Percentiles rank a stretch among this genome's conserved stretches.
phyloP scores from a whole-genome alignment of 2,329 filamentous ascomycete genomes.

The Conoideocrella luteorostrata region DNA sequence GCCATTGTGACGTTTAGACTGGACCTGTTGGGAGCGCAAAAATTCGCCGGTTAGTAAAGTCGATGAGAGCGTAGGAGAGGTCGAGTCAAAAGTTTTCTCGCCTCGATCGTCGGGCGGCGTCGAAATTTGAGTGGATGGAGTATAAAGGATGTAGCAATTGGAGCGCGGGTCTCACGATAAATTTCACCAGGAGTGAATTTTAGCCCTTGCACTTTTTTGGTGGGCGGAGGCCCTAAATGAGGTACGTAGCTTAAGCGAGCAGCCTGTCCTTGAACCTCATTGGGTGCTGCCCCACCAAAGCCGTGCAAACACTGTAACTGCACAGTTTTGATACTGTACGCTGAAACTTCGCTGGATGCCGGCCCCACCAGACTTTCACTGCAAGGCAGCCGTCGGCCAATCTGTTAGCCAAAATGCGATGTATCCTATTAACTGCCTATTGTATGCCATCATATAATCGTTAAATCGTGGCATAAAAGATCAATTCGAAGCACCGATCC shows the following conservation, averaged over 20 bases:
- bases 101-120: conserved; percentile 36
- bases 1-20: conserved; percentile 61
- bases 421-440: background rate
- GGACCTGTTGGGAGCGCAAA: conserved; percentile 11
- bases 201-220: conserved; percentile 23
- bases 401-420: background rate
- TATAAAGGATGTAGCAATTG: conserved; percentile 20
- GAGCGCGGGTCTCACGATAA: conserved; percentile 22
- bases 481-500: no score
- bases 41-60: background rate
- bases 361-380: no score
- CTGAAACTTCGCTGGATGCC: background rate
- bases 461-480: conserved; percentile 6
- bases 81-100: conserved; percentile 15
- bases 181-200: conserved; percentile 31
- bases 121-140: conserved; percentile 29
- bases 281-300: background rate
- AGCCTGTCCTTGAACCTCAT: background rate
- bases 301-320: background rate
- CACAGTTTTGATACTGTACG: background rate
- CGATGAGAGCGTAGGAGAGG: background rate
- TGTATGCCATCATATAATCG: conserved; percentile 4
- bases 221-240: conserved; percentile 35
- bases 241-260: conserved; percentile 24
- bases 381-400: no score